A percentile compares a stretch with the other conserved stretches of the same genome.
phyloP scores from a whole-genome alignment of 2,329 filamentous ascomycete species.

The Pseudogymnoascus sp. region DNA sequence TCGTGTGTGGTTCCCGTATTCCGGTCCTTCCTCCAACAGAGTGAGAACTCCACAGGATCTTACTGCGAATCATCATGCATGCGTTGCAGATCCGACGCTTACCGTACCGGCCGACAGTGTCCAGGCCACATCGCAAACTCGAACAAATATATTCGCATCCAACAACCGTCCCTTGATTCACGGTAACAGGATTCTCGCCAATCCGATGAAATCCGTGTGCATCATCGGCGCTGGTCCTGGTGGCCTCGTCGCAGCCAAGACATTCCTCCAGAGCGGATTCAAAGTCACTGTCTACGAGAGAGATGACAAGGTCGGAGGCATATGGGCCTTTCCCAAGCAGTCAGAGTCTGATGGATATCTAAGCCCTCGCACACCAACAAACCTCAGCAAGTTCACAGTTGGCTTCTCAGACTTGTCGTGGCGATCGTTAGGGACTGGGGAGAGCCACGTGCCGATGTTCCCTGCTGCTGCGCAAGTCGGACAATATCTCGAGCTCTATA shows the following conservation, averaged over 20 bases:
- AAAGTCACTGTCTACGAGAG: constrained; percentile 11
- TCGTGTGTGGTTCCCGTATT: too few species aligned
- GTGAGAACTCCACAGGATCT: too few species aligned
- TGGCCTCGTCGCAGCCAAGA: constrained; percentile 14
- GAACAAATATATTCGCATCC: background rate
- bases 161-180: background rate
- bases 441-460: background rate
- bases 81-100: background rate
- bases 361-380: constrained; percentile 8
- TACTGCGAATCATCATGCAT: background rate
- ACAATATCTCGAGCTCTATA: constrained; percentile 11
- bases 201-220: constrained; percentile 11
- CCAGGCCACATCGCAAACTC: background rate
- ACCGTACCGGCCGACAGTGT: background rate
- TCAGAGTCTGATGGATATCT: constrained; percentile 9
- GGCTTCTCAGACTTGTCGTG: constrained; percentile 14
- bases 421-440: background rate
- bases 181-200: background rate
- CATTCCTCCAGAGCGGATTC: constrained; percentile 10
- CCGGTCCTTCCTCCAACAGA: too few species aligned
- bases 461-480: constrained; percentile 8
- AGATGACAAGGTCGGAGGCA: constrained; percentile 8
- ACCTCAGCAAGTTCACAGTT: constrained; percentile 13
- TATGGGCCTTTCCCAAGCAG: constrained; percentile 12
- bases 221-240: constrained; percentile 14